phyloP scores from a whole-genome alignment of 2,329 filamentous ascomycete species.

The Venturia carpophila region DNA sequence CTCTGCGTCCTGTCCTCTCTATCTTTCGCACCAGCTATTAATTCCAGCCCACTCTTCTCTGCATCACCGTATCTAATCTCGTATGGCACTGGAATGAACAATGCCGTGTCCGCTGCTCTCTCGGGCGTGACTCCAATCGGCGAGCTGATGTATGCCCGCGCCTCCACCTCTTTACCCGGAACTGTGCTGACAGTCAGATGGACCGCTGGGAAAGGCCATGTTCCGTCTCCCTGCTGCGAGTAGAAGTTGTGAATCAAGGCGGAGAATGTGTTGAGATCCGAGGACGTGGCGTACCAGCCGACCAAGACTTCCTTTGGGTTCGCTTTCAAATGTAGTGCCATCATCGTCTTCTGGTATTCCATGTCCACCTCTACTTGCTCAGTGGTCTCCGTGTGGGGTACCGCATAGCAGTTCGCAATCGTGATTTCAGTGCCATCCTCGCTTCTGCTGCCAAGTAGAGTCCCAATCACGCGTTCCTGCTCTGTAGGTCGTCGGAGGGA shows the following conservation, averaged over 20 bases:
- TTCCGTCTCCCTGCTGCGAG: constrained; percentile 91
- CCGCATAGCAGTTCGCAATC: constrained; percentile 93
- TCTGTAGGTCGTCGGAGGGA: constrained; percentile 85
- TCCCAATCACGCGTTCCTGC: constrained; percentile 93
- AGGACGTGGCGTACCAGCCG: constrained; percentile 96
- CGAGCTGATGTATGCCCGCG: constrained; percentile 88
- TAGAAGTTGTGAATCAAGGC: constrained; percentile 99
- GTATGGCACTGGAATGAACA: constrained; percentile 96
- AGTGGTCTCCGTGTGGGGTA: constrained; percentile 95
- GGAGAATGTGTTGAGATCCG: constrained; percentile 96
- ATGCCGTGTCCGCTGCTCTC: constrained; percentile 88
- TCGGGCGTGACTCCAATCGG: constrained; percentile 93
- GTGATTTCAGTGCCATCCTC: constrained; percentile 97
- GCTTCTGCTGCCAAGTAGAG: constrained; percentile 82
- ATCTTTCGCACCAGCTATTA: constrained; percentile 76
- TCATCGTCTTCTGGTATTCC: constrained; percentile 99
- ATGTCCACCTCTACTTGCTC: constrained; percentile 99
- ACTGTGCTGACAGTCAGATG: constrained; percentile 92
- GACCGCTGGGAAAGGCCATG: constrained; percentile 93
- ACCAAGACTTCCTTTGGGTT: constrained; percentile 89
- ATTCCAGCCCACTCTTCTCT: constrained; percentile 69
- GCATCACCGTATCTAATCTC: constrained; percentile 83
- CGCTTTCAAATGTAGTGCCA: constrained; percentile 86
- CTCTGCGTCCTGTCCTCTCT: constrained; percentile 63
- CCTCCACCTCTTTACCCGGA: constrained; percentile 79